Conservation (phyloP, 176 grass and related monocot species). For the Carex littledalei region DNA sequence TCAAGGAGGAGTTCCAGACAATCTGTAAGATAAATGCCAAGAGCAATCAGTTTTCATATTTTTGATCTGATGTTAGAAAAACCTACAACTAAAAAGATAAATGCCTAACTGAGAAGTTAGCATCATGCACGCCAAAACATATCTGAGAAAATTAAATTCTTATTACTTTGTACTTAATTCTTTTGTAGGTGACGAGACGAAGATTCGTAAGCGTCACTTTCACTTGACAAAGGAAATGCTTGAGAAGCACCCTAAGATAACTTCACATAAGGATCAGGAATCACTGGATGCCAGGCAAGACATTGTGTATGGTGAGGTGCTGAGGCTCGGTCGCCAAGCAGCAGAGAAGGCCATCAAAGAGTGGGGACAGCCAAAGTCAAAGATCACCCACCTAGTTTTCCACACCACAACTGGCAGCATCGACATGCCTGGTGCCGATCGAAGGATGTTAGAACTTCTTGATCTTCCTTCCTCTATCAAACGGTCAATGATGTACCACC, state of each 20-base stretch:
- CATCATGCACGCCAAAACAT: too few relatives aligned
- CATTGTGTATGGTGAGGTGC: too few relatives aligned
- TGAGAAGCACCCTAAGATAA: not conserved
- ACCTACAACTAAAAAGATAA: too few relatives aligned
- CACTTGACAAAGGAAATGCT: not conserved
- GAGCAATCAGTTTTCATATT: too few relatives aligned
- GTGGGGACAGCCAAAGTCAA: not conserved
- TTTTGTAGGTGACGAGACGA: not conserved
- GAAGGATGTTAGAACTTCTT: not conserved
- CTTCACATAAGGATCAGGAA: not conserved
- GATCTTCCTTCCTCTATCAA: not conserved
- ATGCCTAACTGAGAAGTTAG: too few relatives aligned
- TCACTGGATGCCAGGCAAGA: too few relatives aligned
- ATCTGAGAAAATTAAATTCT: too few relatives aligned
- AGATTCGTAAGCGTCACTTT: not conserved
- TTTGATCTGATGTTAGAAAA: too few relatives aligned
- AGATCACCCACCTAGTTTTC: not conserved
- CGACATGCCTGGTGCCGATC: not conserved
- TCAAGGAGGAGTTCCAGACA: not conserved
- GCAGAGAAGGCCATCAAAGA: not conserved
- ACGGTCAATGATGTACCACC: not conserved
- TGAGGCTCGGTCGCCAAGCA: not conserved
- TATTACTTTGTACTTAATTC: not conserved
- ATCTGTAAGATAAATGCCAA: too few relatives aligned
- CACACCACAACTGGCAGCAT: not conserved